Evolutionary conservation across 371 early-diverging fungal genomes (phyloP), one percentile per base, ranked within the genome.

Genomic region (Saksenaea vasiformis): DNA sequence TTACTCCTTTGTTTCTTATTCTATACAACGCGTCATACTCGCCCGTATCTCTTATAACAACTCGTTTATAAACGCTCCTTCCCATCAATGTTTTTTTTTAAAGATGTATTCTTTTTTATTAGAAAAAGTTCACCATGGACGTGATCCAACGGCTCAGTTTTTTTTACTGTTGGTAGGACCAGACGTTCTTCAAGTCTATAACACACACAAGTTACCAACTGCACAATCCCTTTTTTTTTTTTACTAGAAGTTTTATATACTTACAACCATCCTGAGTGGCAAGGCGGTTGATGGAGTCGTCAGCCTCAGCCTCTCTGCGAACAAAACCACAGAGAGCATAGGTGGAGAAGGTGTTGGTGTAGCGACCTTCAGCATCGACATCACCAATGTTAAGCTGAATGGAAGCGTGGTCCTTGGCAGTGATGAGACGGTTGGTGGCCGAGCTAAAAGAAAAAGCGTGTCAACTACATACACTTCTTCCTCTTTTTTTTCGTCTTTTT

Each of bases 311-410:
- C 64, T 86, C 82, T 73, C 89, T 75, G 75, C 99, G 94, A 68
- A 98, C 89, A 82, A 90, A 93, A 68, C 99, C 99, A 72, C 87
- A 93, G 74, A 98, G 84, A 65, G 96, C 97, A 76, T 93, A 96
- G 83, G 94, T 91, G 81, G 88, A 83, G 90, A 77, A 89, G 74
- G 83, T 70, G 69, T 91, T 92, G 67, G 87, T 91, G 76, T 82
- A 70, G 65, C 85, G 85, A 74, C 98, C 99, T 64, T 84, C 85
- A 67, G 90, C 92, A 74, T 97, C 93, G 69, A 98, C 97, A 67
- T 95, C 93, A 65, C 85, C 96, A 72, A 98, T 82, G 93, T 95
- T 97, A 89, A 98, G 89, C 87, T 98, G 99, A 82, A 98, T 94
- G 54, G 97, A 91, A 61, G 98, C 93, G 90, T 98, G 99, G 88